phyloP scores from a whole-genome alignment of 2,329 filamentous ascomycete species.

The Trichoderma sp. region DNA sequence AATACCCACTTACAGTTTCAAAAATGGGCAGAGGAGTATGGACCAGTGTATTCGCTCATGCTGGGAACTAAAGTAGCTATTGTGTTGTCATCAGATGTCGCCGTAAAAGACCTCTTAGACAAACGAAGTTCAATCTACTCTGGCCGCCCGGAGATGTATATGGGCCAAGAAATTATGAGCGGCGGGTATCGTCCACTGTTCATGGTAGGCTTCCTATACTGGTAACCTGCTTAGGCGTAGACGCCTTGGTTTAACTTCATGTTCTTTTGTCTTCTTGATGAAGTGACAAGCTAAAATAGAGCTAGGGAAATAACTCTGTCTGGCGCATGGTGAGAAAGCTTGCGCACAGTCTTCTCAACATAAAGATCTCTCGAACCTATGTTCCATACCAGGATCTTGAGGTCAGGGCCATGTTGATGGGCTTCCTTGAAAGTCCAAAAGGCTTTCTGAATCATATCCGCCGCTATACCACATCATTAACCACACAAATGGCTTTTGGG shows the following conservation, averaged over 20 bases:
- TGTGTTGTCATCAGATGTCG: constrained; percentile 45
- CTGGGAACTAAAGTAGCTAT: constrained; percentile 48
- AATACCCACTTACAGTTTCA: constrained; percentile 24
- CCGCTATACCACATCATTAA: constrained; percentile 8
- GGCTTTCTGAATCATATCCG: background rate
- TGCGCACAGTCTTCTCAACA: constrained; percentile 2
- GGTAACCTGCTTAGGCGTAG: background rate
- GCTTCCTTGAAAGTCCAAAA: background rate
- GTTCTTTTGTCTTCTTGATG: background rate
- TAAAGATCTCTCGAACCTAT: constrained; percentile 6
- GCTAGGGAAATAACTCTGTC: background rate
- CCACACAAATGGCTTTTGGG: constrained; percentile 14
- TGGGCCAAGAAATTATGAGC: constrained; percentile 13
- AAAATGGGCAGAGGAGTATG: constrained; percentile 53
- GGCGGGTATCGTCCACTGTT: constrained; percentile 1
- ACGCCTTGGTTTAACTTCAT: too few relatives aligned
- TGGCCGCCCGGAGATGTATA: background rate
- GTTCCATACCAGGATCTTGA: constrained; percentile 14
- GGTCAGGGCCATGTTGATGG: constrained; percentile 10
- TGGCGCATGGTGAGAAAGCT: constrained; percentile 9
- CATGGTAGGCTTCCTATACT: background rate
- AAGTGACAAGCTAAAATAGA: background rate
- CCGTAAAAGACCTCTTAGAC: constrained; percentile 52
- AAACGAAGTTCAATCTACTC: constrained; percentile 42
- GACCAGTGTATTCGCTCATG: constrained; percentile 51